Evolutionary conservation across 768 basidiomycete genomes (phyloP), one percentile per base, ranked within the genome.

Genomic region (Rubroboletus pulcherrimus): DNA sequence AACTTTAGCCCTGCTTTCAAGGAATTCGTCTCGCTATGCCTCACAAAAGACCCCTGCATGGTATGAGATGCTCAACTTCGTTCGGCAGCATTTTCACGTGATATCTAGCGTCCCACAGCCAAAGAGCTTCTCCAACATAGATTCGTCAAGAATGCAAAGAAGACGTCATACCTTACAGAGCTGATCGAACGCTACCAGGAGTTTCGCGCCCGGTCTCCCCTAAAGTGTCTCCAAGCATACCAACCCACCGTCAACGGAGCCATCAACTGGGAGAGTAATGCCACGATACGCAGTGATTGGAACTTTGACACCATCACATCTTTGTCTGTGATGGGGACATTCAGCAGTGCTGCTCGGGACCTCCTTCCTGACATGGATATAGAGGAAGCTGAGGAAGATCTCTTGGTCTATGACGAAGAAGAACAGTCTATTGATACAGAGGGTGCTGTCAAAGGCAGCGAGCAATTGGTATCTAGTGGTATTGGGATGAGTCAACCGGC

Each of bases 61-160:
- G 93, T 95, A 72, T 69, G 55, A 39, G 35, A 84, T 66, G 4
- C 31, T 15, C 21, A 21, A 41, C 34, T 39, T 56, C 35, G 49
- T 34, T 12, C 48, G 30, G 7, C 31, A 43, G 29, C 24, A 21
- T 53, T 55, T 51, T 60, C 40, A 68, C 34, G 65, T 51, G n/a
- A 48, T 63, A 26, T 52, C 2, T 59, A 97, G 92, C 87, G 97
- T 47, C 93, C 93, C 11, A 81, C 90, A 7, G 93, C 97, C 21
- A 91, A 84, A 69, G 94, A 98, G 59, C 82, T 99, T 34, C 82
- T 99, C 2, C 87, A 94, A 66, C 97, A 99, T 69, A 85, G 86
- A 35, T 99, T 99, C 77, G 89, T 99, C 73, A 84, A 84, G 52
- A 78, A 79, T 48, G 95, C 94, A 14, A 82, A 84, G 54, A 89